A percentile compares a stretch with the other conserved stretches of the same genome.
Conservation (phyloP, 1,284 basidiomycete species). For the Melanopsichium pennsylvanicum region DNA sequence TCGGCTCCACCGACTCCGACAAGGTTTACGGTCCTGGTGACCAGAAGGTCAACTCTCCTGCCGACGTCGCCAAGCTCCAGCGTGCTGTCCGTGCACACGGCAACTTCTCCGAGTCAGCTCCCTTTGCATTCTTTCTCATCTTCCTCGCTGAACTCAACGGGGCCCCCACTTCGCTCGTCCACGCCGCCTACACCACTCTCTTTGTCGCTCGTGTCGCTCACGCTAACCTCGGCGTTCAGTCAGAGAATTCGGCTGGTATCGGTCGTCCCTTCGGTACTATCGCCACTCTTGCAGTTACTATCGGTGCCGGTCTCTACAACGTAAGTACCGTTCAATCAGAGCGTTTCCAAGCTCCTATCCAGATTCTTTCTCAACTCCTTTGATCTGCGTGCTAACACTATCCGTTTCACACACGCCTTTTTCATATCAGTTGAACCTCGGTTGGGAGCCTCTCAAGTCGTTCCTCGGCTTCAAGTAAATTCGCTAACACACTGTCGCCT, state of each 20-base stretch:
- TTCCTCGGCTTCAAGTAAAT: conserved; percentile 63
- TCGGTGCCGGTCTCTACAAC: conserved; percentile 62
- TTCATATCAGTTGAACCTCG: conserved; percentile 54
- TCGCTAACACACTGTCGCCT: neutral
- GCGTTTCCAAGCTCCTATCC: neutral
- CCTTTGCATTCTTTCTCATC: conserved; percentile 63
- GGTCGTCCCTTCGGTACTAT: conserved; percentile 51
- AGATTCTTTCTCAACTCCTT: neutral
- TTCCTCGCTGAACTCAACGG: conserved; percentile 66
- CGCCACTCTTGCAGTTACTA: conserved; percentile 50
- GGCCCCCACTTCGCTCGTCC: conserved; percentile 63
- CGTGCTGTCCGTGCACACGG: conserved; percentile 58
- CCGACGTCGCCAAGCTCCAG: conserved; percentile 50
- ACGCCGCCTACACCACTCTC: conserved; percentile 61
- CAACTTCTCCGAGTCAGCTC: conserved; percentile 61
- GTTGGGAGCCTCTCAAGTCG: conserved; percentile 64
- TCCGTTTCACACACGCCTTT: neutral
- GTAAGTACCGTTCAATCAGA: conserved; percentile 31
- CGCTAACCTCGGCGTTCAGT: conserved; percentile 49
- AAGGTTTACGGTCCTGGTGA: conserved; percentile 25
- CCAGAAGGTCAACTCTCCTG: conserved; percentile 24
- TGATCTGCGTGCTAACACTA: neutral
- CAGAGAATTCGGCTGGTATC: conserved; percentile 14
- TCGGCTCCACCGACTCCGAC: conserved; percentile 44
- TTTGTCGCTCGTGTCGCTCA: conserved; percentile 59